Base-by-base conservation (phyloP, 257 asterid species). In the Nemophila menziesii region DNA sequence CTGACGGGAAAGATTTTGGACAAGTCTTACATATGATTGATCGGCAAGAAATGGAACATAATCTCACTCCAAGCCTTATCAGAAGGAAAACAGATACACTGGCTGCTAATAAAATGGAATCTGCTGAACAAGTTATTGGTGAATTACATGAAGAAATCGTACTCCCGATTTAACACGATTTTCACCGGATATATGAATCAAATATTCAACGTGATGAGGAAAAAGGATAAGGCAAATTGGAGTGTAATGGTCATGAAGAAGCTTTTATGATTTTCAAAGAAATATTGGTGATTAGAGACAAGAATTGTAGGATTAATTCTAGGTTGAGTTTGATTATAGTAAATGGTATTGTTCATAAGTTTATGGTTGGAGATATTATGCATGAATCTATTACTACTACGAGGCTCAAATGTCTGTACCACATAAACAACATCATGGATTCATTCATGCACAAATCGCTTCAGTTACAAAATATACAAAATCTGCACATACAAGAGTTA, bases 321-420 rank as follows among this genome's bases (percentile, higher is more conserved):
- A 63, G 71, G 39, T 59, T 45, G 26, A 65, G 67, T 42, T 22
- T 20, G 16, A 51, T 65, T 49, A 60, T 44, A 39, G 60, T 65
- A 5, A 56, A 56, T 59, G 71, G 60, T 18, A 21, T 9, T 39
- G 58, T 44, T 53, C 66, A 64, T 4, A 46, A 65, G 60, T 65
- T 65, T 48, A 27, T 65, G 22, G 63, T 23, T 21, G 55, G 63
- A 29, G 66, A 65, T 9, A 59, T 39, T 22, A 2, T 18, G 6
- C 52, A 54, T 20, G 7, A 43, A 4, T 44, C 17, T 16, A 21
- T 66, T 20, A 39, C 16, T 39, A 3, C 44, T 65, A 44, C 37
- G 34, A 21, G 51, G 51, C 22, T 16, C 17, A 18, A 7, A 4
- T 26, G 19, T 20, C 13, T 41, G 26, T 5, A 5, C 37, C 11